Evolutionary conservation across 176 grass and related monocot genomes (phyloP), one percentile per base, ranked within the genome.

Genomic region (Musa acuminata): DNA sequence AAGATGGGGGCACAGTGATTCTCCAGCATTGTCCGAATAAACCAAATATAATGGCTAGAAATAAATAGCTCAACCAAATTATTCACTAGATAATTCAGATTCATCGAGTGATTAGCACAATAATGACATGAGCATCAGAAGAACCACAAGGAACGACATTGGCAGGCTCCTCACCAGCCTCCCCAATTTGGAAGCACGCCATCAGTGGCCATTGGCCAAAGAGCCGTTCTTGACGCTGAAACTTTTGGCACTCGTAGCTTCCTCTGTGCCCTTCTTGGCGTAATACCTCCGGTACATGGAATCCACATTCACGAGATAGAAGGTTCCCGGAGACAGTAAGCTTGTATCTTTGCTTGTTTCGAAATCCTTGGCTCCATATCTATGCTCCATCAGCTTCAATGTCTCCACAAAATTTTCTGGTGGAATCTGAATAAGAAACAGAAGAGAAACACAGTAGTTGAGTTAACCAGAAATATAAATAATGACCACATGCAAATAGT

Each of bases 241-340:
- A 35, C 29, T 35, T 35, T 35, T 14, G 8, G 4, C 49, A 3
- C 20, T 11, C 13, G 24, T 64, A 20, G 73, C 54, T 7, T 20
- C 69, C 6, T 79, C 55, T 2, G 52, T 52, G 0, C 55, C 63
- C 75, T 88, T 90, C 79, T 83, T 84, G 55, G 84, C 69, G 49
- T 92, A 92, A 69, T 84, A 92, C 63, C 89, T 89, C 58, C 93
- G 77, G 70, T 90, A 96, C 93, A 96, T 85, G 17, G 79, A 78
- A 74, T 96, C 93, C 3, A 96, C 87, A 63, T 90, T 88, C n/a
- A 87, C 84, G 58, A 96, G 87, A 35, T 85, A 96, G 67, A 88
- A 92, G 57, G 93, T 86, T 77, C 83, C 93, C 81, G 81, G 71
- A 79, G 83, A 76, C 73, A 92, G 26, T 72, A 96, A 75, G 51